phyloP scores from a whole-genome alignment of 257 asterid genomes.

The Cynanchum wilfordii region DNA sequence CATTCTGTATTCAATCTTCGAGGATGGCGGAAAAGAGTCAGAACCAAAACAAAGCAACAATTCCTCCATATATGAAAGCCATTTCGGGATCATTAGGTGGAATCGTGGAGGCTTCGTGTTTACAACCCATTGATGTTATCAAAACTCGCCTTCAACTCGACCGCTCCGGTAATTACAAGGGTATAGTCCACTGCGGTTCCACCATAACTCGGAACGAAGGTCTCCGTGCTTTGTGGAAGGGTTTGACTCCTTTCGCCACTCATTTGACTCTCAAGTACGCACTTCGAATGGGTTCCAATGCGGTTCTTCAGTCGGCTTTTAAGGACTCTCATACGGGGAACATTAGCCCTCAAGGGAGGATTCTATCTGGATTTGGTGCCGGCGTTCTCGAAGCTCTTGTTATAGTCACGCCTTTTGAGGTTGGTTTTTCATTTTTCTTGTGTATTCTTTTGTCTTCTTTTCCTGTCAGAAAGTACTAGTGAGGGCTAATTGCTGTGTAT shows the following conservation, averaged over 20 bases:
- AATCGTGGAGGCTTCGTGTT: constrained; percentile 76
- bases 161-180: constrained; percentile 75
- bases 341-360: constrained; percentile 67
- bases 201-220: constrained; percentile 62
- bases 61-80: constrained; percentile 92
- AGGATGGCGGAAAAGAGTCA: constrained; percentile 31
- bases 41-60: constrained; percentile 28
- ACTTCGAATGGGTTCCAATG: constrained; percentile 96
- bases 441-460: background rate
- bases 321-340: constrained; percentile 77
- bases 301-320: constrained; percentile 73
- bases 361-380: constrained; percentile 92
- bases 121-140: constrained; percentile 94
- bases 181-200: constrained; percentile 80
- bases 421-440: constrained; percentile 20
- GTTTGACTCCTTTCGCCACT: constrained; percentile 89
- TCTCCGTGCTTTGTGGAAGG: constrained; percentile 91
- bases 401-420: constrained; percentile 98
- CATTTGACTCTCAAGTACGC: constrained; percentile 91
- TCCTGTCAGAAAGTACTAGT: background rate
- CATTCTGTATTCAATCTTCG: background rate
- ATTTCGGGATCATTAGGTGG: constrained; percentile 92
- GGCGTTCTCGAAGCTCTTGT: constrained; percentile 96
- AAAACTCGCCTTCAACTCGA: constrained; percentile 97
- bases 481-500: background rate